A percentile compares a stretch with the other conserved stretches of the same genome.
These are phyloP conservation scores for Pelargonium australe DNA, from an alignment of 441 rosid genomes.

Conservation along the genomic window DNA sequence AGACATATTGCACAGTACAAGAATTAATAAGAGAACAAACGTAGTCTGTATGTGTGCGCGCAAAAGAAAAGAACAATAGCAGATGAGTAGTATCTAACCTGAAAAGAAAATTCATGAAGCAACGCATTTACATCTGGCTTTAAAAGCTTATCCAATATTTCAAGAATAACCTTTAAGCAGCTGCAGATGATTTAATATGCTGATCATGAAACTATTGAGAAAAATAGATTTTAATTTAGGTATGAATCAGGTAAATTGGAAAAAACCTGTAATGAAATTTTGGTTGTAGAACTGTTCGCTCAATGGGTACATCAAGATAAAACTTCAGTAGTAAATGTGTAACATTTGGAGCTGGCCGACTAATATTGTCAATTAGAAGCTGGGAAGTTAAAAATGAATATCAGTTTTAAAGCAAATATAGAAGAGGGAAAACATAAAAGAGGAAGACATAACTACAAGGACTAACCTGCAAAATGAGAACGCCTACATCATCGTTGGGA, in stretches of 20 bases:
- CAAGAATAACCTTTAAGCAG: slow-evolving; percentile 93
- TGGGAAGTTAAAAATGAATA: slow-evolving; percentile 27
- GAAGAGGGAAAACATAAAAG: slow-evolving; percentile 3
- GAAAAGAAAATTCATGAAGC: slow-evolving; percentile 90
- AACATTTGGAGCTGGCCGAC: slow-evolving; percentile 88
- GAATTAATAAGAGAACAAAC: not conserved
- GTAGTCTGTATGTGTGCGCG: not conserved
- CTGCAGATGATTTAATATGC: slow-evolving; percentile 35
- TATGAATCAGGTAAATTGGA: slow-evolving; percentile 9
- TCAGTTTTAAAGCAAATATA: not conserved
- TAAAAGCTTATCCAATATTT: slow-evolving; percentile 67
- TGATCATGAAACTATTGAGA: slow-evolving; percentile 7
- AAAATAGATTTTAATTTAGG: not conserved
- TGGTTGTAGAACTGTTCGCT: slow-evolving; percentile 82
- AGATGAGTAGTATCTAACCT: slow-evolving; percentile 41
- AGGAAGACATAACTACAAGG: slow-evolving; percentile 9
- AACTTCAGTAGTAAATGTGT: slow-evolving; percentile 89
- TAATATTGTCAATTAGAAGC: slow-evolving; percentile 80
- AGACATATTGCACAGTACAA: slow-evolving; percentile 1
- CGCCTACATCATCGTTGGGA: slow-evolving; percentile 70
- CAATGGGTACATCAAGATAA: slow-evolving; percentile 73
- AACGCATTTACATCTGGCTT: slow-evolving; percentile 74
- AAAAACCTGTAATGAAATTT: slow-evolving; percentile 88
- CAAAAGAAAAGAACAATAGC: not conserved
- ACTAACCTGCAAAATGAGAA: slow-evolving; percentile 84